Percentiles rank a stretch among this genome's conserved stretches.
Conservation (phyloP, 164 flowering plant species). For the Platanus orientalis region DNA sequence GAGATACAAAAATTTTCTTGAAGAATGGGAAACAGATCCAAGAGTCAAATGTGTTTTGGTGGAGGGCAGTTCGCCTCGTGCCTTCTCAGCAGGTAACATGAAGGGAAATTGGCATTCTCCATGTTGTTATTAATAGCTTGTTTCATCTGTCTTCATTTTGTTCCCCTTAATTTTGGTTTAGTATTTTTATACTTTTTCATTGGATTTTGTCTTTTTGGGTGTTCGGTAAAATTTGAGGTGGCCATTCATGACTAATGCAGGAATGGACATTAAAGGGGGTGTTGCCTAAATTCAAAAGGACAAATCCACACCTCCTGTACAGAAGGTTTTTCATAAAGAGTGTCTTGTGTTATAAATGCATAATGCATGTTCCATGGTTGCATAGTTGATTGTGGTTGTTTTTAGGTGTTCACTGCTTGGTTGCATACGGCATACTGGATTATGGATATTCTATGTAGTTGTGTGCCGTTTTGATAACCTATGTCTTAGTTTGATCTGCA, state of each 20-base stretch:
- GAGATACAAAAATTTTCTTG: slow-evolving; percentile 70
- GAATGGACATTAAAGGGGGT: slow-evolving; percentile 95
- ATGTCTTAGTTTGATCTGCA: slow-evolving; percentile 9
- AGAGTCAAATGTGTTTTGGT: slow-evolving; percentile 81
- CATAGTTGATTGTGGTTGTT: background rate
- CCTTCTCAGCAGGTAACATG: slow-evolving; percentile 82
- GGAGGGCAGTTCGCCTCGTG: slow-evolving; percentile 84
- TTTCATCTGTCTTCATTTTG: background rate
- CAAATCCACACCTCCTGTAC: slow-evolving; percentile 76
- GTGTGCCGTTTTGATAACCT: background rate
- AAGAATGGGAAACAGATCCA: slow-evolving; percentile 88
- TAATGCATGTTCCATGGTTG: slow-evolving; percentile 17
- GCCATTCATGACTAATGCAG: slow-evolving; percentile 54
- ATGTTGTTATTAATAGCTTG: background rate
- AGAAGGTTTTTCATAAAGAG: slow-evolving; percentile 44
- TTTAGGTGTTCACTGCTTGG: no score
- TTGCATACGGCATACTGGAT: no score
- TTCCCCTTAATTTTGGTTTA: background rate
- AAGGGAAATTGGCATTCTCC: background rate
- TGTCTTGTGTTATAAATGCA: no score
- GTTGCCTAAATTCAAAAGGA: slow-evolving; percentile 83
- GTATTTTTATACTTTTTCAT: background rate
- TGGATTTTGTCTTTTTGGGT: slow-evolving; percentile 10
- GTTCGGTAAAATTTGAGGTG: slow-evolving; percentile 30
- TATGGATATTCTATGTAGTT: background rate